phyloP scores from a whole-genome alignment of 2,329 filamentous ascomycete species.

The Xenosphaeropsis pyriputrescens region DNA sequence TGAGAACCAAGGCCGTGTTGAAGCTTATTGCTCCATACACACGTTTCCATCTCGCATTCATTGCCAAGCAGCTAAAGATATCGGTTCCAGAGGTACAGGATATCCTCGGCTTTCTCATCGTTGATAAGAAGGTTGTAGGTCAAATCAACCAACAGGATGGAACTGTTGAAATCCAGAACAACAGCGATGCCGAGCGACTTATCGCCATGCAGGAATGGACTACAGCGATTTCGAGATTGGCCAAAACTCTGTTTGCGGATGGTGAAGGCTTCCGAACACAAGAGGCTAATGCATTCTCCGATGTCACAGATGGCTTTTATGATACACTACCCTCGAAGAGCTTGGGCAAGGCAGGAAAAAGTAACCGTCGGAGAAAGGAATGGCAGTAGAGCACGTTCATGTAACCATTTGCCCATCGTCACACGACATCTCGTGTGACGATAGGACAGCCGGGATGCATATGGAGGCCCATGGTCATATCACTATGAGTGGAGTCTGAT shows the following conservation, averaged over 20 bases:
- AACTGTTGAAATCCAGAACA: constrained; percentile 65
- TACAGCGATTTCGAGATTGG: constrained; percentile 53
- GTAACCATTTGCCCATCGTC: no score
- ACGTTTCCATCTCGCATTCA: constrained; percentile 75
- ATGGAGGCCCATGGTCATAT: no score
- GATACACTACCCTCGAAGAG: no score
- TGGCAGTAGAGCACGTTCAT: no score
- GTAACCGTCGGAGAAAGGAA: no score
- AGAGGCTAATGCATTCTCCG: no score
- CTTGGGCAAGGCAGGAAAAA: no score
- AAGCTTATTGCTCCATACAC: constrained; percentile 93
- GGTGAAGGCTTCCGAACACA: constrained; percentile 46
- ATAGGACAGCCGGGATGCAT: no score
- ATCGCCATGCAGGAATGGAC: constrained; percentile 61
- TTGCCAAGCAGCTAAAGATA: constrained; percentile 79
- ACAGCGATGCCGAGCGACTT: constrained; percentile 60
- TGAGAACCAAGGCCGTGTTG: constrained; percentile 89
- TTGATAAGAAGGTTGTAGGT: constrained; percentile 75
- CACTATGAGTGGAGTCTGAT: no score
- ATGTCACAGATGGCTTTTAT: no score
- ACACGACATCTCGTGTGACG: no score
- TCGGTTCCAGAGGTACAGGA: constrained; percentile 79
- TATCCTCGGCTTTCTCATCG: constrained; percentile 86
- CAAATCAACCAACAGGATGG: constrained; percentile 83
- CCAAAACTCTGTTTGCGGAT: constrained; percentile 59